These are phyloP conservation scores for Epicoccum sorghinum DNA, from an alignment of 2,329 filamentous ascomycete species.

Conservation along the genomic window DNA sequence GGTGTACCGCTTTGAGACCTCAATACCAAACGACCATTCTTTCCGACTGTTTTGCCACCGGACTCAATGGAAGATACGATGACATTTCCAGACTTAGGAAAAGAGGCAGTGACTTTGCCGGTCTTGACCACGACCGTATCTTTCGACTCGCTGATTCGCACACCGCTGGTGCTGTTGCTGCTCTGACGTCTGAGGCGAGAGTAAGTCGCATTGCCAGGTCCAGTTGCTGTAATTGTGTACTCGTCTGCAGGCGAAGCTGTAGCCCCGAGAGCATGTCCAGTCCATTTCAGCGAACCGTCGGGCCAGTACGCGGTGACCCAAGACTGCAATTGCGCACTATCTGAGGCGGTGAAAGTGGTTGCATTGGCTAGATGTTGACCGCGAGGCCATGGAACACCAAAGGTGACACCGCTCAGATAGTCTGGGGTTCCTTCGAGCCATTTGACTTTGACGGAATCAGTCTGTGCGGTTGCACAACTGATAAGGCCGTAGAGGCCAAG, in stretches of 20 bases:
- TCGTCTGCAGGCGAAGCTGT: conserved; percentile 49
- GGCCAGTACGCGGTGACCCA: conserved; percentile 66
- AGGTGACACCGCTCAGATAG: conserved; percentile 44
- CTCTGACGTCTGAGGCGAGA: conserved; percentile 20
- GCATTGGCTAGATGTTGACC: conserved; percentile 46
- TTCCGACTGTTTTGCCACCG: conserved; percentile 50
- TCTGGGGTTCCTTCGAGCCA: conserved; percentile 39
- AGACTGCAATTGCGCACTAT: conserved; percentile 52
- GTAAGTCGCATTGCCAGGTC: conserved; percentile 23
- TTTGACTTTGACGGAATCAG: conserved; percentile 34
- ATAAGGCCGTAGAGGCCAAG: conserved; percentile 25
- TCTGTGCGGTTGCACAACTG: conserved; percentile 22
- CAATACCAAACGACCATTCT: conserved; percentile 55
- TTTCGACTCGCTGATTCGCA: conserved; percentile 33
- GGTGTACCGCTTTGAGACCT: conserved; percentile 58
- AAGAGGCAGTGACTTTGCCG: conserved; percentile 42
- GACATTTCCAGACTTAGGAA: conserved; percentile 40
- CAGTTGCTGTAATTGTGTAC: conserved; percentile 52
- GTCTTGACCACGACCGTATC: conserved; percentile 37
- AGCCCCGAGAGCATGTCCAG: conserved; percentile 60
- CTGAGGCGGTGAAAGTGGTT: conserved; percentile 43
- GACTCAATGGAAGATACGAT: conserved; percentile 40
- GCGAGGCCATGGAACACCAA: conserved; percentile 49
- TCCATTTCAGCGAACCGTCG: conserved; percentile 68
- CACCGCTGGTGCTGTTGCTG: conserved; percentile 23